A percentile compares a stretch with the other conserved stretches of the same genome.
phyloP scores from a whole-genome alignment of 129 eudicot genomes.

The Flaveria sonorensis region DNA sequence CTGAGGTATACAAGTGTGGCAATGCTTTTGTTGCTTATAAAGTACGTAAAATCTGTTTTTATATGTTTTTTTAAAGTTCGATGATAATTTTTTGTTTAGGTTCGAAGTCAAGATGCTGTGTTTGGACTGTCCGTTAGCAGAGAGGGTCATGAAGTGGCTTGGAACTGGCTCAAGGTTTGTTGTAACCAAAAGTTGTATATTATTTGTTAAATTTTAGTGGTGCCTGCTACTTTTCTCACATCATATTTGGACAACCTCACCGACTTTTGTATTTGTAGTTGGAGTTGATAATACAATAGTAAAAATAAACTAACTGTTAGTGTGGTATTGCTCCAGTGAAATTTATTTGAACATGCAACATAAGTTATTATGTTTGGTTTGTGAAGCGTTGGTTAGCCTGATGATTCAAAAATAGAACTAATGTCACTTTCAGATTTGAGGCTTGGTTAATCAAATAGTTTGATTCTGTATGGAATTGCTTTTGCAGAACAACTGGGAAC shows the following conservation, averaged over 20 bases:
- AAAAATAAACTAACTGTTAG: not conserved
- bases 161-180: slow-evolving; percentile 49
- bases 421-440: no score
- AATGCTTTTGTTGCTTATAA: slow-evolving; percentile 5
- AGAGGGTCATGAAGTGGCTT: slow-evolving; percentile 51
- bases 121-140: slow-evolving; percentile 45
- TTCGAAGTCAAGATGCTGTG: slow-evolving; percentile 51
- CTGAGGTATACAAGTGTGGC: slow-evolving; percentile 50
- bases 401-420: not conserved
- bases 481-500: slow-evolving; percentile 45
- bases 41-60: not conserved
- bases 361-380: not conserved
- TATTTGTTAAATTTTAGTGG: not conserved
- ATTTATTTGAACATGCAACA: not conserved
- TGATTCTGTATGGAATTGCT: slow-evolving; percentile 16
- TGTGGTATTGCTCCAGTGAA: slow-evolving; percentile 9
- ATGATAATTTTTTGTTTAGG: slow-evolving; percentile 23
- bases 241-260: not conserved
- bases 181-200: not conserved
- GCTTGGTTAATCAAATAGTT: not conserved
- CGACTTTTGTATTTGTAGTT: not conserved
- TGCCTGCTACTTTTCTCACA: not conserved
- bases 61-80: not conserved
- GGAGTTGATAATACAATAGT: not conserved
- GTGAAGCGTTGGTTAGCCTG: not conserved